Conservation (phyloP, 192 early-diverging fungal species). For the Dissophora ornata region DNA sequence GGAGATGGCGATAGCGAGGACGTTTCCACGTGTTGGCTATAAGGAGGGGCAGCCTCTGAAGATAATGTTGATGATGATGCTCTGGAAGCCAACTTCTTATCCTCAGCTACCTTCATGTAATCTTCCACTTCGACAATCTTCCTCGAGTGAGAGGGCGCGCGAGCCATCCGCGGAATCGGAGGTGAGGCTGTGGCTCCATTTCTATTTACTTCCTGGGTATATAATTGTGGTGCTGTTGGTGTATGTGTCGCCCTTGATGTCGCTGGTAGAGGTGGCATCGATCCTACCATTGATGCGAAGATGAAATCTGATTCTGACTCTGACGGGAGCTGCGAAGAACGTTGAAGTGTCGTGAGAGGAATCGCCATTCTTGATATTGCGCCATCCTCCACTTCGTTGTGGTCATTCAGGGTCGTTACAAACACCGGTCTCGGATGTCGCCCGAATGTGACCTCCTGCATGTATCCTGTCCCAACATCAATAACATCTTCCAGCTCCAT, state of each 20-base stretch:
- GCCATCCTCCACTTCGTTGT: background rate
- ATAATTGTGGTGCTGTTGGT: conserved; percentile 5
- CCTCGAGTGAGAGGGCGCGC: too few species aligned
- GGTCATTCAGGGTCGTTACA: background rate
- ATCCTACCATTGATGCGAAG: background rate
- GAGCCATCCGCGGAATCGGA: background rate
- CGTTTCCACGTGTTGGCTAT: background rate
- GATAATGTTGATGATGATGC: background rate
- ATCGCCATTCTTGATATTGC: background rate
- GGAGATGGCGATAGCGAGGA: background rate
- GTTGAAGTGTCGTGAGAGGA: too few species aligned
- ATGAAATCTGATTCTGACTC: background rate
- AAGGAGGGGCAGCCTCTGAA: conserved; percentile 5
- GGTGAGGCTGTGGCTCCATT: background rate
- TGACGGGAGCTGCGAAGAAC: too few species aligned
- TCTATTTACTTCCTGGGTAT: background rate
- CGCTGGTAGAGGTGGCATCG: background rate
- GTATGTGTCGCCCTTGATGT: background rate
- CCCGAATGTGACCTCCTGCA: conserved; percentile 8
- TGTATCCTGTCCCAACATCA: conserved; percentile 11
- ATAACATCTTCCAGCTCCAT: conserved; percentile 13
- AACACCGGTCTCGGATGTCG: conserved; percentile 18
- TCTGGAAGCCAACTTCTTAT: background rate
- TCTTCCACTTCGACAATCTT: background rate
- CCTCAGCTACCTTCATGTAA: too few species aligned